These are phyloP conservation scores for Rhizopogon vesiculosus DNA, from an alignment of 768 basidiomycete species.

Conservation along the genomic window DNA sequence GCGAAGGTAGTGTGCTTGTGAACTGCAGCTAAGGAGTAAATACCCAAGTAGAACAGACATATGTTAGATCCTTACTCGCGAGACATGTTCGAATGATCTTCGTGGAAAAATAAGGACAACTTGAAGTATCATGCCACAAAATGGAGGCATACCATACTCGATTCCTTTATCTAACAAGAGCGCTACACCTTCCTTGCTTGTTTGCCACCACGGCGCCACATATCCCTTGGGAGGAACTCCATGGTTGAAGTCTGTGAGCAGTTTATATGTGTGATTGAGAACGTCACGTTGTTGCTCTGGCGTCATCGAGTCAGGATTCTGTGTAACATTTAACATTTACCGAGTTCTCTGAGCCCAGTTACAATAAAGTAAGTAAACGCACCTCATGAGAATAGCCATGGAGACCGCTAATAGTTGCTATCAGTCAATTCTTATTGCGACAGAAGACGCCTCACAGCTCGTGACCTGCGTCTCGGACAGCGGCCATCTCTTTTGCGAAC, in stretches of 20 bases:
- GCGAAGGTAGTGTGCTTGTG: constrained; percentile 59
- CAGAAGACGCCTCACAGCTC: constrained; percentile 41
- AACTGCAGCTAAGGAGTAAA: constrained; percentile 21
- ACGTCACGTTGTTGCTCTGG: constrained; percentile 64
- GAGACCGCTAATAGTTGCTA: constrained; percentile 35
- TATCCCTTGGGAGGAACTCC: constrained; percentile 51
- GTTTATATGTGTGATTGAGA: constrained; percentile 53
- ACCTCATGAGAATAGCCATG: constrained; percentile 69
- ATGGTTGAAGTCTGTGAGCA: constrained; percentile 57
- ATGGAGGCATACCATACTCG: constrained; percentile 47
- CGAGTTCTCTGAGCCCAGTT: background rate
- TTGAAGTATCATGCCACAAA: background rate
- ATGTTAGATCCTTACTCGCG: constrained; percentile 31
- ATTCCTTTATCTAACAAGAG: constrained; percentile 69
- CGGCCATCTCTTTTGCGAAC: constrained; percentile 61
- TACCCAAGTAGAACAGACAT: background rate
- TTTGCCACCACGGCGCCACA: constrained; percentile 78
- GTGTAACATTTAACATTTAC: background rate
- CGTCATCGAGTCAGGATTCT: constrained; percentile 57
- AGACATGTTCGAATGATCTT: constrained; percentile 52
- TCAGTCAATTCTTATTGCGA: background rate
- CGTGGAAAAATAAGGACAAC: constrained; percentile 1
- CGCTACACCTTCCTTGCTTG: constrained; percentile 55
- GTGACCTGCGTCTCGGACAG: constrained; percentile 63
- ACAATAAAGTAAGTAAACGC: background rate